Conservation (phyloP, 495 filamentous ascomycete genomes). For the Tricharina praecox region DNA sequence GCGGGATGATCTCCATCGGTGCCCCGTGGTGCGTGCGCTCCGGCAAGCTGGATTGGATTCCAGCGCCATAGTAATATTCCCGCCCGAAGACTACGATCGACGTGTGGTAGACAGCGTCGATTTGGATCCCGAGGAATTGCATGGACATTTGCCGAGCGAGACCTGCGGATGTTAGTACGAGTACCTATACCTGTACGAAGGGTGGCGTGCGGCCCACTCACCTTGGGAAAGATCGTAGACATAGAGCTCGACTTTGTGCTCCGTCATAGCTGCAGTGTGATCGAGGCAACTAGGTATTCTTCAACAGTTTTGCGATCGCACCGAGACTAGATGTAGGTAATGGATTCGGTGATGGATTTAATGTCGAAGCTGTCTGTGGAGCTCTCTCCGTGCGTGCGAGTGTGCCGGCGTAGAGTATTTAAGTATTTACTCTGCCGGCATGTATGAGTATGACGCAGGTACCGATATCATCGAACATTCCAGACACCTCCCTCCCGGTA, state of each 20-base stretch:
- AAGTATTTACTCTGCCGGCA: no score
- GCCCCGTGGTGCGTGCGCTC: slow-evolving; percentile 71
- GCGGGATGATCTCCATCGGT: slow-evolving; percentile 56
- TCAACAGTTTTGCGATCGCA: neutral
- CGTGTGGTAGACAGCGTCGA: slow-evolving; percentile 86
- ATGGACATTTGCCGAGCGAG: slow-evolving; percentile 9
- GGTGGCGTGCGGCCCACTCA: no score
- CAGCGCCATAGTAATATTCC: slow-evolving; percentile 56
- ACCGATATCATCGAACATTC: slow-evolving; percentile 1
- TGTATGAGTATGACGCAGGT: neutral
- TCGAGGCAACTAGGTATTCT: neutral
- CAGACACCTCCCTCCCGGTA: slow-evolving; percentile 3
- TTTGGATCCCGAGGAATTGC: slow-evolving; percentile 40
- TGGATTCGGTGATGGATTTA: neutral
- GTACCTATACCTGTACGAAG: no score
- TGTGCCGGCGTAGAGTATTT: no score
- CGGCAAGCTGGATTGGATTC: slow-evolving; percentile 62
- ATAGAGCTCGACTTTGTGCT: slow-evolving; percentile 50
- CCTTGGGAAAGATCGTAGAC: slow-evolving; percentile 87
- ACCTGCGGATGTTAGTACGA: no score
- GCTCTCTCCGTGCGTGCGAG: no score
- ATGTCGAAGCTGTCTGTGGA: neutral
- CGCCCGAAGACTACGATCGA: slow-evolving; percentile 64
- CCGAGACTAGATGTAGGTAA: neutral
- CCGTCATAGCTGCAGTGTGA: neutral